Conservation (phyloP, 1,139 yeast species). For the Zygoascus sp. region DNA sequence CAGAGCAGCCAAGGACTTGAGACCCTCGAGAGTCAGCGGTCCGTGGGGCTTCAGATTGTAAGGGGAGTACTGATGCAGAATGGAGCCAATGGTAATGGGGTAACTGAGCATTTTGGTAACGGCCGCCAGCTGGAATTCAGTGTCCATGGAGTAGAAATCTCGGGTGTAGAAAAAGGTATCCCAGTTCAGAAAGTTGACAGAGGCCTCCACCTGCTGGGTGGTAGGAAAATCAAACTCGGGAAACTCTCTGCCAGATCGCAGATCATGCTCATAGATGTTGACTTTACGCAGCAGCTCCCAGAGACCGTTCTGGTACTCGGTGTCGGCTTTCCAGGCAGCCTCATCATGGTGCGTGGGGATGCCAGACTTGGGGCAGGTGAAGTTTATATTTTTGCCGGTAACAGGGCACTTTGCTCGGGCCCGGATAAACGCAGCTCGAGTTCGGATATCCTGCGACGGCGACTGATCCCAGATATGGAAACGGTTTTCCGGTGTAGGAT, state of each 20-base stretch:
- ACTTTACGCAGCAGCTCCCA: conserved; percentile 78
- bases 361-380: conserved; percentile 89
- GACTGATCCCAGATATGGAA: conserved; percentile 88
- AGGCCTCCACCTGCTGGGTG: conserved; percentile 68
- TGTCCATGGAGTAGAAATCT: conserved; percentile 91
- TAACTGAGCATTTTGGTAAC: conserved; percentile 91
- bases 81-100: conserved; percentile 83
- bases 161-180: conserved; percentile 91
- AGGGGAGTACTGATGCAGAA: conserved; percentile 82
- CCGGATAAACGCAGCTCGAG: conserved; percentile 86
- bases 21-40: conserved; percentile 84
- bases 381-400: conserved; percentile 72
- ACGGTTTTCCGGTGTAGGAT: conserved; percentile 62
- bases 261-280: conserved; percentile 89
- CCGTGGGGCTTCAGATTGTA: conserved; percentile 78
- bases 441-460: conserved; percentile 80
- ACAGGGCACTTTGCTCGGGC: conserved; percentile 90
- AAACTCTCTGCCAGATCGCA: conserved; percentile 87
- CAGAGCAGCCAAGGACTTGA: conserved; percentile 86
- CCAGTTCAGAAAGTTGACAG: conserved; percentile 81
- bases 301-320: conserved; percentile 62
- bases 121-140: conserved; percentile 92
- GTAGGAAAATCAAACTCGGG: conserved; percentile 94
- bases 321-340: conserved; percentile 85
- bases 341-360: conserved; percentile 91